Percentiles rank a stretch among this genome's conserved stretches.
Evolutionary conservation across 345 rosid genomes (phyloP).

Genomic region (Pseudoturritis turrita): DNA sequence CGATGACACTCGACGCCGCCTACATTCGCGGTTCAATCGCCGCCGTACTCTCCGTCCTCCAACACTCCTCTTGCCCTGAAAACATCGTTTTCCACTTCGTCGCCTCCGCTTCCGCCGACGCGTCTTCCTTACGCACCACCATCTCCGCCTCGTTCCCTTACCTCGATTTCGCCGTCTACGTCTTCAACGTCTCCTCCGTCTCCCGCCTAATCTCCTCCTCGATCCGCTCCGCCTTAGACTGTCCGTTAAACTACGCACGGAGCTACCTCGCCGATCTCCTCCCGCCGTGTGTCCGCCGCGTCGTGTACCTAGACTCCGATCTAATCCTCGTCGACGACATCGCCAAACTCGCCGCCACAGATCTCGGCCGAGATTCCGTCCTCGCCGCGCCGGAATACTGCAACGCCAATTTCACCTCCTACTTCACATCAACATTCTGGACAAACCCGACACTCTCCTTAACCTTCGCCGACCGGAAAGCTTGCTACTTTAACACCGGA

Average conservation of each 20-base stretch:
- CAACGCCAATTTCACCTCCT: constrained; percentile 83
- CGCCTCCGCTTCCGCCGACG: constrained; percentile 58
- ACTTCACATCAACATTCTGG: constrained; percentile 76
- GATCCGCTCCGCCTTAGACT: constrained; percentile 84
- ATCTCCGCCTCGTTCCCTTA: constrained; percentile 82
- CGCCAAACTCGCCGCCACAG: constrained; percentile 61
- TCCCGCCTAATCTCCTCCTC: constrained; percentile 78
- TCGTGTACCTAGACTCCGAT: constrained; percentile 91
- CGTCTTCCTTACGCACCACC: constrained; percentile 48
- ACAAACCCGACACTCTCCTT: constrained; percentile 59
- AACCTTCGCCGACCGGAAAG: constrained; percentile 49
- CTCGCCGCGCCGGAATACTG: constrained; percentile 96
- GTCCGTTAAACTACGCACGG: constrained; percentile 87
- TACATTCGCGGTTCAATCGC: constrained; percentile 97
- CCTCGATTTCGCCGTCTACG: constrained; percentile 60
- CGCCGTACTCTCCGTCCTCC: constrained; percentile 79
- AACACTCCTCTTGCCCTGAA: constrained; percentile 90
- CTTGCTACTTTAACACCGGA: constrained; percentile 83
- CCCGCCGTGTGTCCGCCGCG: constrained; percentile 68
- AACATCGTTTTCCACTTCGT: constrained; percentile 81
- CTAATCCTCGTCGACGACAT: constrained; percentile 87
- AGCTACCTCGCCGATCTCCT: constrained; percentile 75
- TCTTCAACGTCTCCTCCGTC: constrained; percentile 60
- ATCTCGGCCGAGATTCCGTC: constrained; percentile 47
- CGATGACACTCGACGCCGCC: constrained; percentile 82